These are phyloP conservation scores for Melanomma pulvis-pyrius DNA, from an alignment of 495 filamentous ascomycete species.

Conservation along the genomic window DNA sequence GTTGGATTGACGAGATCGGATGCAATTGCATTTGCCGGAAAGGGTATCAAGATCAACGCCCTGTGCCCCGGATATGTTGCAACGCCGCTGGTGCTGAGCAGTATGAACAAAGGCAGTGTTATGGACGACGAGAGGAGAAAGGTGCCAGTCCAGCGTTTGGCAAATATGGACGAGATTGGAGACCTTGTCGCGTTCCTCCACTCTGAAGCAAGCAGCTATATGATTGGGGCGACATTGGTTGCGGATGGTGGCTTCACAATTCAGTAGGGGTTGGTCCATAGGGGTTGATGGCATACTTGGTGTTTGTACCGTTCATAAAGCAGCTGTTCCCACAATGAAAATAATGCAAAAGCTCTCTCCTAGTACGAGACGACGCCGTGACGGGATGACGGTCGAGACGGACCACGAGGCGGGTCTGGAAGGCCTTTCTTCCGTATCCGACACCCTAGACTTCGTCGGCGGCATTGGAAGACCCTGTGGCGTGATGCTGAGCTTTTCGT, in stretches of 20 bases:
- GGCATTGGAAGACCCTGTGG: neutral
- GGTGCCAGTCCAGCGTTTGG: conserved; percentile 42
- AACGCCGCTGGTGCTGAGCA: conserved; percentile 47
- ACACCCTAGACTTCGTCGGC: neutral
- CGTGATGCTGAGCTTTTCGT: neutral
- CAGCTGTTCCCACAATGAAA: neutral
- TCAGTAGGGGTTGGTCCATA: conserved; percentile 14
- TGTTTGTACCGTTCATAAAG: neutral
- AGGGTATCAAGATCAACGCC: conserved; percentile 56
- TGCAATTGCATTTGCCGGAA: conserved; percentile 49
- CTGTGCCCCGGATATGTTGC: conserved; percentile 54
- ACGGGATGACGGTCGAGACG: neutral
- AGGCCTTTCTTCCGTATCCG: neutral
- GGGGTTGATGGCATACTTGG: neutral
- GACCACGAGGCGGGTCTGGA: neutral
- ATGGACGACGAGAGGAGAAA: conserved; percentile 45
- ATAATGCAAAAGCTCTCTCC: neutral
- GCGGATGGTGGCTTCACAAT: conserved; percentile 40
- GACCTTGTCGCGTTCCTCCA: conserved; percentile 46
- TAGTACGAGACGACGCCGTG: too few species aligned
- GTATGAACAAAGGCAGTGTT: conserved; percentile 15
- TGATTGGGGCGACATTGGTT: conserved; percentile 41
- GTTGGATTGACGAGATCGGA: conserved; percentile 54
- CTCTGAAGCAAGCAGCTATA: conserved; percentile 50
- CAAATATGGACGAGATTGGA: conserved; percentile 46